Evolutionary conservation across 139 green algal genomes (phyloP).

Genomic region (Chloropicon primus): DNA sequence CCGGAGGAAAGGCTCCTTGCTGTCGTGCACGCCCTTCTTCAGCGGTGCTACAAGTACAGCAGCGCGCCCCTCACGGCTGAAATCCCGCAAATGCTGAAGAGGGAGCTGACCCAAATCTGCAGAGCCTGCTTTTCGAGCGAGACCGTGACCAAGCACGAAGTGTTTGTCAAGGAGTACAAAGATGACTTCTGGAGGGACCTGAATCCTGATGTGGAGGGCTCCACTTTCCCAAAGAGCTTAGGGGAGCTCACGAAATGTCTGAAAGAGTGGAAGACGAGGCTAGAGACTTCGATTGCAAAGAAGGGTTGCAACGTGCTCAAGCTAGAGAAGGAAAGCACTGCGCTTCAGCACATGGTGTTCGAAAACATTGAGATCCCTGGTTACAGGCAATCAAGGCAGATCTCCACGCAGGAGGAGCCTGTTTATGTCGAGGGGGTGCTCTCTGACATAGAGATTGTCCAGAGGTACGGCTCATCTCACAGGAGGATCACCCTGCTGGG

Average conservation of each 20-base stretch:
- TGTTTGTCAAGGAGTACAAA: conserved; percentile 45
- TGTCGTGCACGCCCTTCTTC: conserved; percentile 84
- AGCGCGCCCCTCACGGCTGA: conserved; percentile 32
- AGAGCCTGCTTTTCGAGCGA: conserved; percentile 39
- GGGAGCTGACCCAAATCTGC: conserved; percentile 64
- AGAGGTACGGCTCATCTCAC: conserved; percentile 58
- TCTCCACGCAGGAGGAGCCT: neutral
- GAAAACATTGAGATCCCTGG: conserved; percentile 15
- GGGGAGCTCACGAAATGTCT: conserved; percentile 68
- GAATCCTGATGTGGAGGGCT: conserved; percentile 43
- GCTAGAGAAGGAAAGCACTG: conserved; percentile 66
- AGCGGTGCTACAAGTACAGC: conserved; percentile 72
- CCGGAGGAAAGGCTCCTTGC: conserved; percentile 85
- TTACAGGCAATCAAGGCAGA: neutral
- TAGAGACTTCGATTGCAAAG: conserved; percentile 65
- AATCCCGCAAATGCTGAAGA: conserved; percentile 58
- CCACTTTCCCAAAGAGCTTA: conserved; percentile 63
- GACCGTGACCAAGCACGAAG: conserved; percentile 30
- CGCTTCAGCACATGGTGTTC: conserved; percentile 27
- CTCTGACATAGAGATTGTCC: conserved; percentile 61
- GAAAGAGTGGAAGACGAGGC: conserved; percentile 63
- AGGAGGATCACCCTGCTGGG: conserved; percentile 66
- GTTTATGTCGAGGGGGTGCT: conserved; percentile 74
- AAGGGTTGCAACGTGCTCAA: conserved; percentile 46
- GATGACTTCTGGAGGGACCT: conserved; percentile 79